phyloP scores from a whole-genome alignment of 495 filamentous ascomycete species.

The Aspergillus biplanus region DNA sequence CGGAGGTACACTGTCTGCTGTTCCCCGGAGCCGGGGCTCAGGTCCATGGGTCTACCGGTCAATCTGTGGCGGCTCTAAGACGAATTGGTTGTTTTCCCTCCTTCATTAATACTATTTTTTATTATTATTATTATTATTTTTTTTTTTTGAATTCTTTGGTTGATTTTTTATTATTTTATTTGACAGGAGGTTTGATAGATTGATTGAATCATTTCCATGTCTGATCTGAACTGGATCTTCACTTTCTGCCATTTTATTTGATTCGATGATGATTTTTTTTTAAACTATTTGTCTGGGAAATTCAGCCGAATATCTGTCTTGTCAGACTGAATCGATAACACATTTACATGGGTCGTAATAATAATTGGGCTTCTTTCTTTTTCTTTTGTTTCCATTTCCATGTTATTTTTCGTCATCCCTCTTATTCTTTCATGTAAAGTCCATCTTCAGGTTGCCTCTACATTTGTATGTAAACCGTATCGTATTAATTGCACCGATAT shows the following conservation, averaged over 20 bases:
- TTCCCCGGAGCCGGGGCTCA: slow-evolving; percentile 48
- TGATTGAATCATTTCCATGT: slow-evolving; percentile 19
- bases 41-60: slow-evolving; percentile 38
- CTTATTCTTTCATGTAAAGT: slow-evolving; percentile 8
- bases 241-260: slow-evolving; percentile 18
- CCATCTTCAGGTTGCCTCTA: neutral
- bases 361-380: slow-evolving; percentile 1
- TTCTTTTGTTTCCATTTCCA: slow-evolving; percentile 5
- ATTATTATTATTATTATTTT: slow-evolving; percentile 15
- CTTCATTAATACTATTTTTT: slow-evolving; percentile 7
- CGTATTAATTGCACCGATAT: slow-evolving; percentile 17
- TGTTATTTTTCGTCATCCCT: slow-evolving; percentile 3
- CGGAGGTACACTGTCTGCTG: slow-evolving; percentile 29
- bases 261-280: slow-evolving; percentile 16
- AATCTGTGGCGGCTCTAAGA: slow-evolving; percentile 31
- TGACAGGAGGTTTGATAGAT: slow-evolving; percentile 20
- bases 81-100: slow-evolving; percentile 18
- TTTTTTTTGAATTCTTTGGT: slow-evolving; percentile 14
- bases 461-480: slow-evolving; percentile 10
- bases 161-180: slow-evolving; percentile 6
- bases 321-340: neutral
- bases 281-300: neutral
- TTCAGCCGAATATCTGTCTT: neutral
- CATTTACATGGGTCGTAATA: slow-evolving; percentile 6
- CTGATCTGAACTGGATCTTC: slow-evolving; percentile 24